Evolutionary conservation across 169 alveolate genomes (phyloP).

Genomic region (Eimeria sp.): DNA sequence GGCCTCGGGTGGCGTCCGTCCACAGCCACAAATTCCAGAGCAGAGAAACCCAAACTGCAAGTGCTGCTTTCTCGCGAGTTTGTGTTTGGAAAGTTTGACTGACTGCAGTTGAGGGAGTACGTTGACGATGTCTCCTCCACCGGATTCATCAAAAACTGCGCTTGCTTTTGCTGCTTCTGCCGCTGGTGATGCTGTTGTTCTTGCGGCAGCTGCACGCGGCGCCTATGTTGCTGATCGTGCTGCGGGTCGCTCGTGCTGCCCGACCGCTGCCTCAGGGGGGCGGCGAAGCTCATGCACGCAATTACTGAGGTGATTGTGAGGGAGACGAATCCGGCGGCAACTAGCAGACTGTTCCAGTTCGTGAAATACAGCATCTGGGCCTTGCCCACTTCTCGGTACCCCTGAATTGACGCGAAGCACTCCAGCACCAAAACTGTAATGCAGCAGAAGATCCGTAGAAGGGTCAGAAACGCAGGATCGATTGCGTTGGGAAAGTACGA

Average conservation of each 20-base stretch:
- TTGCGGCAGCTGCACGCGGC: neutral
- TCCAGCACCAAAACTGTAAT: conserved; percentile 54
- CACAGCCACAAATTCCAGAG: conserved; percentile 49
- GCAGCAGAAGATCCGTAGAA: conserved; percentile 61
- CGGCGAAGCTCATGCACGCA: conserved; percentile 67
- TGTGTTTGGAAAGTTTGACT: neutral
- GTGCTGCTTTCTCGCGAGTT: conserved; percentile 51
- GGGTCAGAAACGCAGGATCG: conserved; percentile 27
- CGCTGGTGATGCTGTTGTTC: conserved; percentile 50
- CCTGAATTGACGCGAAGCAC: conserved; percentile 55
- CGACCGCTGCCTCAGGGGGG: neutral
- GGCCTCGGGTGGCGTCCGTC: conserved; percentile 59
- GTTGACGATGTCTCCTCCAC: neutral
- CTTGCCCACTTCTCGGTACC: conserved; percentile 31
- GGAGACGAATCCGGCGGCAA: conserved; percentile 60
- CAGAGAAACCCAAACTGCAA: conserved; percentile 53
- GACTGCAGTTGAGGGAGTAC: neutral
- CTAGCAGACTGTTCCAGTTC: conserved; percentile 70
- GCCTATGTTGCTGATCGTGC: conserved; percentile 19
- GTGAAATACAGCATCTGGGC: conserved; percentile 79
- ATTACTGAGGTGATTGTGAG: conserved; percentile 39
- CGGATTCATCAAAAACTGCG: conserved; percentile 8
- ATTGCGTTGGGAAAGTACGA: conserved; percentile 51
- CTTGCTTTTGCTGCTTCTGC: conserved; percentile 40
- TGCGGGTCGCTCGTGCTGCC: conserved; percentile 25